These are phyloP conservation scores for Wickerhamomyces queroliae DNA, from an alignment of 805 yeast species.

Conservation along the genomic window DNA sequence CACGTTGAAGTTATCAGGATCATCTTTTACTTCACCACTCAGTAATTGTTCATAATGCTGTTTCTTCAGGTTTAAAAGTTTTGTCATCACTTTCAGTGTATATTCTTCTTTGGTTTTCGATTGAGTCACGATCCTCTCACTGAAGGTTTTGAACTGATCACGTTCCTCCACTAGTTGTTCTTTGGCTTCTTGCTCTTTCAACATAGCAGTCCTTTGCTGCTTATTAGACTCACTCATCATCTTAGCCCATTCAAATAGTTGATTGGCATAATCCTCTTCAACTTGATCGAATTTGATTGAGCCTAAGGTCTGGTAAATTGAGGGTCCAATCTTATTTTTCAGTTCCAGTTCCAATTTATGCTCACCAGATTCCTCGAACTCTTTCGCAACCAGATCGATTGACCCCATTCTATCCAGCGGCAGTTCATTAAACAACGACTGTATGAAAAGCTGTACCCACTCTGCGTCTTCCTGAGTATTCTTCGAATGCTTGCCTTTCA, in stretches of 20 bases:
- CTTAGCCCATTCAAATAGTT: constrained; percentile 17
- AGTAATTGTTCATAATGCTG: constrained; percentile 8
- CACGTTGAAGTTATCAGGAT: constrained; percentile 14
- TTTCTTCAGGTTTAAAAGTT: constrained; percentile 18
- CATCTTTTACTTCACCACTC: constrained; percentile 13
- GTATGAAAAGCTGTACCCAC: constrained; percentile 1
- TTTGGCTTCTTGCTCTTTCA: not conserved
- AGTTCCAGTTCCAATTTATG: not conserved
- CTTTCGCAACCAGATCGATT: constrained; percentile 1
- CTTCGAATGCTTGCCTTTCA: not conserved
- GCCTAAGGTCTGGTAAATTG: constrained; percentile 10
- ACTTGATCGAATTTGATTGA: constrained; percentile 3
- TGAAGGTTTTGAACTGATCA: not conserved
- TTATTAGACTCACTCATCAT: constrained; percentile 1
- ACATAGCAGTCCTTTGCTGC: constrained; percentile 4
- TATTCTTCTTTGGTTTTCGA: constrained; percentile 6
- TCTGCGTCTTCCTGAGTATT: constrained; percentile 2
- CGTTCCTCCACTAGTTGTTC: not conserved
- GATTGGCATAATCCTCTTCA: constrained; percentile 6
- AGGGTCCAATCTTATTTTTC: constrained; percentile 4
- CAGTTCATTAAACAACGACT: constrained; percentile 3
- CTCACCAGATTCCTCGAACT: not conserved
- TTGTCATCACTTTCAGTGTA: constrained; percentile 15
- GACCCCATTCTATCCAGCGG: constrained; percentile 2
- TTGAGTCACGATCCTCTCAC: constrained; percentile 7